A percentile compares a stretch with the other conserved stretches of the same genome.
Evolutionary conservation across 1,139 yeast species (phyloP).

Genomic region (Saccharomyces hybrid): DNA sequence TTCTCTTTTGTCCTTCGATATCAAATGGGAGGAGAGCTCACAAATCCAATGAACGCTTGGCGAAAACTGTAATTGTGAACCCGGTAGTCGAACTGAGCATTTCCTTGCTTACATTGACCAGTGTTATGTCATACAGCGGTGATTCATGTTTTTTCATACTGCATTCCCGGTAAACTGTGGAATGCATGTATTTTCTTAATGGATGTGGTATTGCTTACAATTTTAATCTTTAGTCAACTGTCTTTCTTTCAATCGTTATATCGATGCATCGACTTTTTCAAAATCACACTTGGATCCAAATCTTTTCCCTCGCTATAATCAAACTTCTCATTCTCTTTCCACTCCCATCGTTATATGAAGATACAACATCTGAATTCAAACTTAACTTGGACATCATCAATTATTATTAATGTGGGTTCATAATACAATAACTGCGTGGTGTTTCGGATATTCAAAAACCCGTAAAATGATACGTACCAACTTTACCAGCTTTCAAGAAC

Average conservation of each 20-base stretch:
- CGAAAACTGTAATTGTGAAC: background rate
- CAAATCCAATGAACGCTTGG: background rate
- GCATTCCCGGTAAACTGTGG: background rate
- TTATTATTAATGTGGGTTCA: background rate
- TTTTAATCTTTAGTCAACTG: background rate
- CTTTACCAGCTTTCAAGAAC: no score
- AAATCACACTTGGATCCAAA: background rate
- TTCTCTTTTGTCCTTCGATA: background rate
- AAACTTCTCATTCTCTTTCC: background rate
- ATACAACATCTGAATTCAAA: background rate
- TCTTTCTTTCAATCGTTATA: background rate
- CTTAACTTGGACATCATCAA: background rate
- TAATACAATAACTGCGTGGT: background rate
- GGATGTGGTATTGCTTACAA: background rate
- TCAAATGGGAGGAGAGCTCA: background rate
- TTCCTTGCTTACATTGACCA: background rate
- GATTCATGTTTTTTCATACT: background rate
- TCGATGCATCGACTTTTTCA: background rate
- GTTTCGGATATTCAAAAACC: background rate
- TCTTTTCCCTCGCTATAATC: background rate
- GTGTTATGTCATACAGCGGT: background rate
- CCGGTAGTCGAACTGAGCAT: background rate
- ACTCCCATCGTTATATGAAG: background rate
- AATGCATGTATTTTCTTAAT: background rate
- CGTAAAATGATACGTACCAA: background rate